These are phyloP conservation scores for Eucalyptus virginea DNA, from an alignment of 345 rosid genomes.

Conservation along the genomic window DNA sequence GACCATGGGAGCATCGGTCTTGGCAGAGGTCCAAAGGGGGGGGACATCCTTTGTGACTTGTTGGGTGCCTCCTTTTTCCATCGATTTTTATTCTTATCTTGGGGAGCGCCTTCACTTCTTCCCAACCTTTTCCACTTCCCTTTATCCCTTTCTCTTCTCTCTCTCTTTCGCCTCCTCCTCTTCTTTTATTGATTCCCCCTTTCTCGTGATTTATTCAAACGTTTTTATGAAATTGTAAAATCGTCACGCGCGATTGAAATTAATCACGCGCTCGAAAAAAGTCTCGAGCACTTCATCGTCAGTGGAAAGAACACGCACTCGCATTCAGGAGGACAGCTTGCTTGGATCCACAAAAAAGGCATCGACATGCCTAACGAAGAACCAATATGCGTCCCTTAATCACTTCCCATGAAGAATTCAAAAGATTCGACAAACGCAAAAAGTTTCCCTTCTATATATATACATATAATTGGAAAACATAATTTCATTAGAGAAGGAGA, in stretches of 20 bases:
- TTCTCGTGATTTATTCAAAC: neutral
- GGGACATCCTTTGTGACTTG: neutral
- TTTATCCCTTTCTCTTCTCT: neutral
- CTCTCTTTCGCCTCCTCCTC: neutral
- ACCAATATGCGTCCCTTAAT: neutral
- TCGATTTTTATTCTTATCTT: neutral
- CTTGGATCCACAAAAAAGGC: neutral
- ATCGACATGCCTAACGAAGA: neutral
- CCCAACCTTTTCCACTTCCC: neutral
- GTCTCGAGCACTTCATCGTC: neutral
- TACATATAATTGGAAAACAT: neutral
- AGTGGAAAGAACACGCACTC: neutral
- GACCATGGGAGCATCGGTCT: neutral
- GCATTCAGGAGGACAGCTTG: neutral
- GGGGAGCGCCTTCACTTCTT: neutral
- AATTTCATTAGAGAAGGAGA: neutral
- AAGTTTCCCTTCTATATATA: neutral
- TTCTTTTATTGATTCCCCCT: neutral
- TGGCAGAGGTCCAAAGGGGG: neutral
- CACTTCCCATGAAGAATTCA: too few species aligned
- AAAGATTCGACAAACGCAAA: neutral
- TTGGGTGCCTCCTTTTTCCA: neutral
- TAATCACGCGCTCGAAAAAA: neutral
- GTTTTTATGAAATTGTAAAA: neutral
- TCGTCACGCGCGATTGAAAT: neutral